These are phyloP conservation scores for Calendula officinalis DNA, from an alignment of 129 eudicot species.

Conservation along the genomic window DNA sequence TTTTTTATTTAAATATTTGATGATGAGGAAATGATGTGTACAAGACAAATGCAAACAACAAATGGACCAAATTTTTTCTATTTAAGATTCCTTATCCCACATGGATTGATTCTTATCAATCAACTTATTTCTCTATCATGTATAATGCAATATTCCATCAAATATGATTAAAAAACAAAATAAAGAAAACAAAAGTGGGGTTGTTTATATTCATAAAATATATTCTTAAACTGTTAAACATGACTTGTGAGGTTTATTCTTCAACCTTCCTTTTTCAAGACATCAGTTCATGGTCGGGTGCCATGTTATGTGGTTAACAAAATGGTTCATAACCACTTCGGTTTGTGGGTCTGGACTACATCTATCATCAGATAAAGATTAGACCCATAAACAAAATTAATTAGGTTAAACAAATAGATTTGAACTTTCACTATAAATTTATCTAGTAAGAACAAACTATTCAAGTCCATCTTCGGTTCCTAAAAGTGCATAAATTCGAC, in stretches of 20 bases:
- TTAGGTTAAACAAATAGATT: not conserved
- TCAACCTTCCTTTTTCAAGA: constrained; percentile 26
- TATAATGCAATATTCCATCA: constrained; percentile 34
- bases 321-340: not conserved
- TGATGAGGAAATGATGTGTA: constrained; percentile 11
- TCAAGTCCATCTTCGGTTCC: not conserved
- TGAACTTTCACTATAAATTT: not conserved
- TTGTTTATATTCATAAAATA: not conserved
- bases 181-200: not conserved
- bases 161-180: not conserved
- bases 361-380: not conserved
- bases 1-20: not conserved
- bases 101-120: constrained; percentile 38
- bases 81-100: constrained; percentile 40
- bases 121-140: constrained; percentile 38
- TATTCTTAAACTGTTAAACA: constrained; percentile 15
- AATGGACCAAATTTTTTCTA: constrained; percentile 34
- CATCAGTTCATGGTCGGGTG: constrained; percentile 14
- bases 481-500: not conserved
- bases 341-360: constrained; percentile 7
- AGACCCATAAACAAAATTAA: not conserved
- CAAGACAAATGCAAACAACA: constrained; percentile 33
- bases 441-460: constrained; percentile 9
- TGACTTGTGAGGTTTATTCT: constrained; percentile 23
- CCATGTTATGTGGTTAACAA: not conserved